Conservation (phyloP, 345 rosid genomes). For the Lepidium africanum region DNA sequence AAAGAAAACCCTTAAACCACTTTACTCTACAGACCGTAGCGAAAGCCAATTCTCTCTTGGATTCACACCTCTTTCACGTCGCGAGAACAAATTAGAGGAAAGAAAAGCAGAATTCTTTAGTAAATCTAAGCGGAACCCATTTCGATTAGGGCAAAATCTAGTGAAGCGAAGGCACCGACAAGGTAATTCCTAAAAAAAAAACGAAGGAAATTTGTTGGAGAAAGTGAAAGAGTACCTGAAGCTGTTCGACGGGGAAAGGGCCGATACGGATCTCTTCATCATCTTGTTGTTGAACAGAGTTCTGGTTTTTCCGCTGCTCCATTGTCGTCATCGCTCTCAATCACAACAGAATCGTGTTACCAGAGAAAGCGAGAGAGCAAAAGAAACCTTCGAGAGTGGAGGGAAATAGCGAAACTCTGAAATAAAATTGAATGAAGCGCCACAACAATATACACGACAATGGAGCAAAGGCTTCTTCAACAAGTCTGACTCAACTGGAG, state of each 20-base stretch:
- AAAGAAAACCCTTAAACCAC: neutral
- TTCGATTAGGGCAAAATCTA: slow-evolving; percentile 3
- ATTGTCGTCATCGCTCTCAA: slow-evolving; percentile 21
- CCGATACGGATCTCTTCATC: slow-evolving; percentile 41
- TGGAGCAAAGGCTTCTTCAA: slow-evolving; percentile 19
- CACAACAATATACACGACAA: neutral
- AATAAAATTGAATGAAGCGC: slow-evolving; percentile 20
- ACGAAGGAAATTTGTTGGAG: neutral
- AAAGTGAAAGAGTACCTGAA: slow-evolving; percentile 27
- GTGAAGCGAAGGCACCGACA: neutral
- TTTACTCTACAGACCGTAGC: neutral
- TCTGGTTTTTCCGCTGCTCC: slow-evolving; percentile 37
- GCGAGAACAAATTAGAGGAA: neutral
- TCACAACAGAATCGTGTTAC: neutral
- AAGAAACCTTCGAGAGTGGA: slow-evolving; percentile 14
- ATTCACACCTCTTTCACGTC: neutral
- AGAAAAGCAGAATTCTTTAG: slow-evolving; percentile 2
- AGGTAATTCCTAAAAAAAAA: neutral
- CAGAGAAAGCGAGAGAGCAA: neutral
- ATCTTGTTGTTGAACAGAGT: slow-evolving; percentile 26
- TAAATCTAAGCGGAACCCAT: slow-evolving; percentile 19
- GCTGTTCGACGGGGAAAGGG: slow-evolving; percentile 42
- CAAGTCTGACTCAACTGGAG: slow-evolving; percentile 14
- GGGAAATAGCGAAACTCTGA: slow-evolving; percentile 30
- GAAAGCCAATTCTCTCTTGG: slow-evolving; percentile 1